Conservation (phyloP, 192 early-diverging fungal species). For the Coemansia biformis region DNA sequence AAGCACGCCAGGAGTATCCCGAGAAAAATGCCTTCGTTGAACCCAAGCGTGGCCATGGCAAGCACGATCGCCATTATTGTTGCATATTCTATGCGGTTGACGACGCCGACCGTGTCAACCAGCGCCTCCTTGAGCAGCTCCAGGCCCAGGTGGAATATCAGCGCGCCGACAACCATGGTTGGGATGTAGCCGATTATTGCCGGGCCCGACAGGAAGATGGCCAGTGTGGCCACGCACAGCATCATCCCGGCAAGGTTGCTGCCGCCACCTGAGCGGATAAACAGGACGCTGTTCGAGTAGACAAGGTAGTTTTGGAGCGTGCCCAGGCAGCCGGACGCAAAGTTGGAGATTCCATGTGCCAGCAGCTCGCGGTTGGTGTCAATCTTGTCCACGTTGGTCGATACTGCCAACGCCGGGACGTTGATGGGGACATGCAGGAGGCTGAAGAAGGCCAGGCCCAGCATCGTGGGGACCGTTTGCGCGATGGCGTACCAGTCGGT, state of each 20-base stretch:
- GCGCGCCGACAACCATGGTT: constrained; percentile 85
- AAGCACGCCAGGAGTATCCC: constrained; percentile 91
- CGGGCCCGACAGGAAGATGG: constrained; percentile 76
- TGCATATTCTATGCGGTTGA: constrained; percentile 82
- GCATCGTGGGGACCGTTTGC: constrained; percentile 79
- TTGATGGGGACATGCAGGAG: constrained; percentile 98
- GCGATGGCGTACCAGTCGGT: constrained; percentile 64
- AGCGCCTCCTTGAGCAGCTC: constrained; percentile 90
- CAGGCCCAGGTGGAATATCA: constrained; percentile 94
- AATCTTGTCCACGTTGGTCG: constrained; percentile 79
- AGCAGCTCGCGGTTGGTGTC: constrained; percentile 89
- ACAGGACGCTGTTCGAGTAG: constrained; percentile 87
- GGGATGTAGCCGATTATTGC: constrained; percentile 89
- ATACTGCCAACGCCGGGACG: constrained; percentile 88
- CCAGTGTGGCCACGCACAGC: constrained; percentile 67
- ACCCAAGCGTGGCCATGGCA: constrained; percentile 87
- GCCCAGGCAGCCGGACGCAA: constrained; percentile 72
- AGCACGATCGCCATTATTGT: constrained; percentile 82
- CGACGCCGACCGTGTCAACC: constrained; percentile 77
- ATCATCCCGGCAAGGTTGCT: constrained; percentile 80
- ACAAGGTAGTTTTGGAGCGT: constrained; percentile 86
- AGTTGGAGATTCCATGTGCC: constrained; percentile 88
- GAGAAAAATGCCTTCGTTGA: constrained; percentile 93
- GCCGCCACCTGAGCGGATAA: constrained; percentile 87
- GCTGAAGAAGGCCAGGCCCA: constrained; percentile 92